Conservation (phyloP, 371 early-diverging fungal genomes). For the Mortierella sp. region DNA sequence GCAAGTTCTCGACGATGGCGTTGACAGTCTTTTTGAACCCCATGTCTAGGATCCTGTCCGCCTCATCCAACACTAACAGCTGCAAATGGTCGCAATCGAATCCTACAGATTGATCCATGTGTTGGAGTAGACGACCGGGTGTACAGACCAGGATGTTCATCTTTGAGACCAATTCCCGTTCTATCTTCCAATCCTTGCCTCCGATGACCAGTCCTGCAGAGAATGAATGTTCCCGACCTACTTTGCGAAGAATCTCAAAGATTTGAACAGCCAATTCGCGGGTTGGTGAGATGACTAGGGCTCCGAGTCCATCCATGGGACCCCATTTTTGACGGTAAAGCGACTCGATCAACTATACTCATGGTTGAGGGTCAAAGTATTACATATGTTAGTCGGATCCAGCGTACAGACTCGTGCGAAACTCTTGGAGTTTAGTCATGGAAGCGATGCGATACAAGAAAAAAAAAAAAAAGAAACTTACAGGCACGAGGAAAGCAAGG, state of each 20-base stretch:
- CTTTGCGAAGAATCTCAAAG: conserved; percentile 90
- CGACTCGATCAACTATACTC: conserved; percentile 76
- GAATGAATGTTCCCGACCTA: conserved; percentile 86
- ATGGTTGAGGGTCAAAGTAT: too few relatives aligned
- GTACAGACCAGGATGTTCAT: conserved; percentile 98
- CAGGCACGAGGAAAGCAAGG: conserved; percentile 96
- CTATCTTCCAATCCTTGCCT: conserved; percentile 91
- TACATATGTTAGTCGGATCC: too few relatives aligned
- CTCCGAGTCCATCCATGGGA: conserved; percentile 86
- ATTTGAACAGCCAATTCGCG: conserved; percentile 98
- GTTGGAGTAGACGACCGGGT: conserved; percentile 97
- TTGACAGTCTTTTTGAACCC: conserved; percentile 96
- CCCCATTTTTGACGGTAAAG: conserved; percentile 89
- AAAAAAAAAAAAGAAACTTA: conserved; percentile 55
- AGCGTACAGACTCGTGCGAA: too few relatives aligned
- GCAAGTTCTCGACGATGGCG: conserved; percentile 93
- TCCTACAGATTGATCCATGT: conserved; percentile 95
- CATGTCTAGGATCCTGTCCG: conserved; percentile 95
- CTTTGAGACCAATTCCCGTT: conserved; percentile 83
- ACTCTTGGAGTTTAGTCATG: too few relatives aligned
- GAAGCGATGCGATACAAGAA: too few relatives aligned
- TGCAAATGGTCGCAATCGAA: conserved; percentile 89
- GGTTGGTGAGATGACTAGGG: conserved; percentile 97
- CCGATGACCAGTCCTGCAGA: conserved; percentile 98
- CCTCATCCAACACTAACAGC: conserved; percentile 97